phyloP scores from a whole-genome alignment of 1,284 basidiomycete species.

The Fistulinella cinereoalba region DNA sequence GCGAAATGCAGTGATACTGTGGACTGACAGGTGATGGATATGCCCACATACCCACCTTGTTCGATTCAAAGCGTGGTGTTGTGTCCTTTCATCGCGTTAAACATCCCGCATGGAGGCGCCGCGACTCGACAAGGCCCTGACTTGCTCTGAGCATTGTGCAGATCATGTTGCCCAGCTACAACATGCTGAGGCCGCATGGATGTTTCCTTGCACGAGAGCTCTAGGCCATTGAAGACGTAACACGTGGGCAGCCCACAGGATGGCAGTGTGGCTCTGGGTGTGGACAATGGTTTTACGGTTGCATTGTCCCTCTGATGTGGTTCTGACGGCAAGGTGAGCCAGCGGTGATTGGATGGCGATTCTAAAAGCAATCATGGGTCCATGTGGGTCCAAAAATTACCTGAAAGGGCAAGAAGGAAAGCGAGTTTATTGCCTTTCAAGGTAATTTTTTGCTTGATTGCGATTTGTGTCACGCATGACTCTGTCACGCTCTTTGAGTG shows the following conservation, averaged over 20 bases:
- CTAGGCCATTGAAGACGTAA: neutral
- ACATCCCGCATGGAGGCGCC: neutral
- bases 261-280: too few relatives aligned
- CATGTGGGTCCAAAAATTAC: conserved; percentile 34
- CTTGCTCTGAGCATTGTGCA: neutral
- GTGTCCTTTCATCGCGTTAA: neutral
- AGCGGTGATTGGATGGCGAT: conserved; percentile 26
- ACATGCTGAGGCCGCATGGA: neutral
- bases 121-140: neutral
- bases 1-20: too few relatives aligned
- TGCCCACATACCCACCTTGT: too few relatives aligned
- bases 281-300: neutral
- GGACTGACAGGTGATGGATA: too few relatives aligned
- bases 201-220: neutral
- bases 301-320: neutral
- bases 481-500: conserved; percentile 20
- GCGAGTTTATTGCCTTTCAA: conserved; percentile 5
- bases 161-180: neutral
- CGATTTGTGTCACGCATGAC: conserved; percentile 30
- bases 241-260: neutral
- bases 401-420: conserved; percentile 15
- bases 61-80: too few relatives aligned
- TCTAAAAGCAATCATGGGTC: conserved; percentile 14
- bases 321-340: neutral
- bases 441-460: conserved; percentile 32